Evolutionary conservation across 495 filamentous ascomycete genomes (phyloP).

Genomic region (Penicillium turbatum): DNA sequence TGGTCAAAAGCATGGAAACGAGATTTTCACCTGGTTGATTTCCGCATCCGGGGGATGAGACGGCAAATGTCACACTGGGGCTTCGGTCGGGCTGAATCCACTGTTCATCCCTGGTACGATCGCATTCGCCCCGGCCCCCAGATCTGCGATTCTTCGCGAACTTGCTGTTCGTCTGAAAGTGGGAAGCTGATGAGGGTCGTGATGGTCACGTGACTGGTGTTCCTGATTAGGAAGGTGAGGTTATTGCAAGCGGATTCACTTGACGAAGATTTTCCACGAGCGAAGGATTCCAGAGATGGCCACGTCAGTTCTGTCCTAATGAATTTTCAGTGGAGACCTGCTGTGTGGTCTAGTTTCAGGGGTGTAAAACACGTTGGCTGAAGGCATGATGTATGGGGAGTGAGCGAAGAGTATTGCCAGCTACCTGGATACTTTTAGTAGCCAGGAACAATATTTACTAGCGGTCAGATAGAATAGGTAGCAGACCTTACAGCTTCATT

Average conservation of each 20-base stretch:
- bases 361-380: neutral
- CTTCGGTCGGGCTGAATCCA: conserved; percentile 4
- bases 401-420: neutral
- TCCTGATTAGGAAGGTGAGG: conserved; percentile 15
- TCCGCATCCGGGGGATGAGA: conserved; percentile 27
- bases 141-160: neutral
- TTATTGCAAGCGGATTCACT: conserved; percentile 12
- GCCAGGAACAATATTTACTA: no score
- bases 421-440: neutral
- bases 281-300: conserved; percentile 13
- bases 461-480: no score
- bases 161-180: neutral
- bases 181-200: neutral
- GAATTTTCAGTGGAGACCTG: neutral
- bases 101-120: conserved; percentile 2
- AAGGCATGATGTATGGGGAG: neutral
- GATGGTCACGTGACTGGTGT: conserved; percentile 13
- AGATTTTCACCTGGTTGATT: conserved; percentile 11
- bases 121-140: neutral
- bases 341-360: neutral
- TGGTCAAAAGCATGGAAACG: conserved; percentile 6
- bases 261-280: neutral
- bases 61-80: conserved; percentile 20
- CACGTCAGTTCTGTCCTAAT: neutral
- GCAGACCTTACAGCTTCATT: no score